Conservation (phyloP, 768 basidiomycete genomes). For the Mycena chlorophos region DNA sequence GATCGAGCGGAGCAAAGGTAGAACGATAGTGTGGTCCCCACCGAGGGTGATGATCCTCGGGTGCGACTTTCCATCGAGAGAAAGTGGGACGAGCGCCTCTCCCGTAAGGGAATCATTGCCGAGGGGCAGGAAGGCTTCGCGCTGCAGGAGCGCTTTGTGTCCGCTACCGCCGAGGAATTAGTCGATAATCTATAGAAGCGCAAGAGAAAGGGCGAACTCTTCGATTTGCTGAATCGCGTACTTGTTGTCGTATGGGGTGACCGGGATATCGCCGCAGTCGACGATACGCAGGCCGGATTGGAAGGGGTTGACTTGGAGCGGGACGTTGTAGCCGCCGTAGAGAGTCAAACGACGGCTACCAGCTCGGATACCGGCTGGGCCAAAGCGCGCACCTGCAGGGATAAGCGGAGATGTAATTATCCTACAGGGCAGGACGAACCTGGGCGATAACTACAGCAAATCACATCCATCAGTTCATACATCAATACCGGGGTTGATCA, state of each 20-base stretch:
- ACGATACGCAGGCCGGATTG: constrained; percentile 64
- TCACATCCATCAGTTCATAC: not conserved
- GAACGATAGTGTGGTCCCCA: constrained; percentile 83
- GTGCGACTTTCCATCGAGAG: constrained; percentile 71
- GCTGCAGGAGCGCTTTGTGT: constrained; percentile 69
- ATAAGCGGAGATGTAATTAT: no score
- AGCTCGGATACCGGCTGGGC: constrained; percentile 79
- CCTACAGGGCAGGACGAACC: constrained; percentile 32
- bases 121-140: constrained; percentile 59
- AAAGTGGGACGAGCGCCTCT: constrained; percentile 54
- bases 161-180: constrained; percentile 33
- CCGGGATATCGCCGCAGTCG: constrained; percentile 78
- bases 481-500: not conserved
- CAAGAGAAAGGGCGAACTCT: constrained; percentile 21
- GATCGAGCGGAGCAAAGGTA: constrained; percentile 65
- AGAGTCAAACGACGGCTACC: constrained; percentile 75
- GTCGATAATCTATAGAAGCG: not conserved
- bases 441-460: constrained; percentile 60
- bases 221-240: constrained; percentile 76
- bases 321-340: constrained; percentile 79
- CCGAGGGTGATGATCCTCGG: constrained; percentile 82
- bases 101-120: constrained; percentile 66
- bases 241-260: constrained; percentile 78
- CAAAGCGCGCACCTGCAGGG: constrained; percentile 67
- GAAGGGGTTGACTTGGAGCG: constrained; percentile 73